phyloP scores from a whole-genome alignment of 192 early-diverging fungal species.

The Coemansia sp. region DNA sequence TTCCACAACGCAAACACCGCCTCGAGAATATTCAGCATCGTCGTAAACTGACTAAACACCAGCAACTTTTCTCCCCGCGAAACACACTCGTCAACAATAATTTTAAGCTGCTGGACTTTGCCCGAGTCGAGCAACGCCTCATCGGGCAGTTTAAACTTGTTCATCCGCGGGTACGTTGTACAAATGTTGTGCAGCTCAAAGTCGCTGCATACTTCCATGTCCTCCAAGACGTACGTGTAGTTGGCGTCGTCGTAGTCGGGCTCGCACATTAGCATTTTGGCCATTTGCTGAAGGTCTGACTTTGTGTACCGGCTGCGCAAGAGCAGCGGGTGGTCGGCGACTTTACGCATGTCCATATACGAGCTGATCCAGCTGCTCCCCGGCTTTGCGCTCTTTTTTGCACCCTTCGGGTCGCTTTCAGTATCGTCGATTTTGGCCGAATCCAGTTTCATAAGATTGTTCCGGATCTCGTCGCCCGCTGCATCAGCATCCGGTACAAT shows the following conservation, averaged over 20 bases:
- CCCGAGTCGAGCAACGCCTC: constrained; percentile 71
- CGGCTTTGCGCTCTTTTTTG: background rate
- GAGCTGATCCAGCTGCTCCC: constrained; percentile 53
- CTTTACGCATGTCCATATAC: constrained; percentile 84
- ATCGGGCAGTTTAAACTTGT: constrained; percentile 53
- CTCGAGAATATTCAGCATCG: constrained; percentile 80
- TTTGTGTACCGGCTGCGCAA: constrained; percentile 65
- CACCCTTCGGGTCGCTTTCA: constrained; percentile 5
- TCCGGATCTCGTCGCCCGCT: constrained; percentile 13
- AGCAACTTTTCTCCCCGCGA: constrained; percentile 56
- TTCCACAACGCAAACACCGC: constrained; percentile 59
- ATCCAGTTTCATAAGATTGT: constrained; percentile 24
- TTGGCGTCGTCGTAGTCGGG: constrained; percentile 73
- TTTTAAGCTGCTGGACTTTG: constrained; percentile 67
- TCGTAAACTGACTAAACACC: constrained; percentile 86
- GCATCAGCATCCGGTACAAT: constrained; percentile 34
- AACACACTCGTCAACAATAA: constrained; percentile 56
- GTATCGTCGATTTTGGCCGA: constrained; percentile 17
- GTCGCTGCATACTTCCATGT: constrained; percentile 85
- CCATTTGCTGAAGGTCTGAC: constrained; percentile 62
- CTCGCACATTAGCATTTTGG: constrained; percentile 68
- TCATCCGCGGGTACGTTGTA: constrained; percentile 28
- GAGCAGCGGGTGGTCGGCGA: constrained; percentile 80
- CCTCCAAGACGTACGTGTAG: constrained; percentile 74
- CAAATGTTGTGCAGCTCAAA: constrained; percentile 81